Evolutionary conservation across 2,329 filamentous ascomycete species (phyloP).

Genomic region (Botrytis deweyae): DNA sequence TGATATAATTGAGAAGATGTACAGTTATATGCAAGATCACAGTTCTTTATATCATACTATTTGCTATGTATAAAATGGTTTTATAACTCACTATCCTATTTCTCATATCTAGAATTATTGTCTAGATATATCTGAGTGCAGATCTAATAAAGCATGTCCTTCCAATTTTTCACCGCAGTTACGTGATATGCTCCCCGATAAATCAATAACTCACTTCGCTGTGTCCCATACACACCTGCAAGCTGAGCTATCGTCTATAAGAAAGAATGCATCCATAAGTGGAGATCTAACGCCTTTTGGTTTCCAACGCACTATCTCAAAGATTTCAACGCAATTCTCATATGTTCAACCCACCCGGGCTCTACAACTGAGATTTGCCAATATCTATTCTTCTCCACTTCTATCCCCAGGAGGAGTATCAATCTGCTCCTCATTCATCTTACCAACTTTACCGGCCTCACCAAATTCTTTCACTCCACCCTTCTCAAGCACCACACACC

Average conservation of each 20-base stretch:
- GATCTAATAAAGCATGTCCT: background rate
- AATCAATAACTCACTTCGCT: background rate
- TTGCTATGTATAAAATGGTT: background rate
- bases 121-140: background rate
- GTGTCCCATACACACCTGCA: background rate
- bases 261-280: background rate
- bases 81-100: background rate
- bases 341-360: background rate
- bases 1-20: background rate
- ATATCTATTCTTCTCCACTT: background rate
- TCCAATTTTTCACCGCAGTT: background rate
- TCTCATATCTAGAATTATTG: background rate
- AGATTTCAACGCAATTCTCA: background rate
- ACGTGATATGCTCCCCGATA: background rate
- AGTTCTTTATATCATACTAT: background rate
- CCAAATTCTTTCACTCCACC: slow-evolving; percentile 33
- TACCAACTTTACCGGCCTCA: slow-evolving; percentile 22
- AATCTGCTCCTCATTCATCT: background rate
- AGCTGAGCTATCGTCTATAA: background rate
- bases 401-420: background rate
- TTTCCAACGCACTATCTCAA: background rate
- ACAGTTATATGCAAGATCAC: too few species aligned
- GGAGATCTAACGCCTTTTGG: background rate
- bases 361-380: too few species aligned
- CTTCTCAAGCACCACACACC: slow-evolving; percentile 38